phyloP scores from a whole-genome alignment of 129 eudicot species.

The Flaveria bidentis region DNA sequence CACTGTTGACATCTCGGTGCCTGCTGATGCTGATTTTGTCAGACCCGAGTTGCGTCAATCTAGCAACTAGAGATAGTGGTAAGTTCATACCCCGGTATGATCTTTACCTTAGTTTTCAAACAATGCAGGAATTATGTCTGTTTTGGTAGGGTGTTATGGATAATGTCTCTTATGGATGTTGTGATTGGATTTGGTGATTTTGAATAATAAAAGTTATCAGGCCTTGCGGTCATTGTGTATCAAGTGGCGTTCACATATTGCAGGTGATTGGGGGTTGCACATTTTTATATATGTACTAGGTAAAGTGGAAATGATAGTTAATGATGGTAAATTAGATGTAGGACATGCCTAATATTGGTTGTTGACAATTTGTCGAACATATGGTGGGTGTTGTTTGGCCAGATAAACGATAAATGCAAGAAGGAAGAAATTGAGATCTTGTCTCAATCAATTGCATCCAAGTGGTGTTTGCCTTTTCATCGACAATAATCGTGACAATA shows the following conservation, averaged over 20 bases:
- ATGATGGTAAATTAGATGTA: background rate
- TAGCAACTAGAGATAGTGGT: conserved; percentile 31
- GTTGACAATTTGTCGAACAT: background rate
- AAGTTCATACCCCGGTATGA: background rate
- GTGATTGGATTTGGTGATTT: conserved; percentile 13
- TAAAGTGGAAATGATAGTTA: background rate
- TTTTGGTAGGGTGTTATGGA: background rate
- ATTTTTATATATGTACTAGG: background rate
- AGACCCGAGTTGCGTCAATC: conserved; percentile 84
- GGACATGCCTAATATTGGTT: background rate
- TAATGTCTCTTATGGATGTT: conserved; percentile 17
- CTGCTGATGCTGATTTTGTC: conserved; percentile 90
- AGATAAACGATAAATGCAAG: background rate
- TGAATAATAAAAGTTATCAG: conserved; percentile 15
- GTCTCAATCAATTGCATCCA: too few species aligned
- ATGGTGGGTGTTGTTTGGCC: background rate
- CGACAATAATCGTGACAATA: too few species aligned
- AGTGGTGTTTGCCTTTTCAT: too few species aligned
- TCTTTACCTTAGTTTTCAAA: background rate
- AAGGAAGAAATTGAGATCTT: too few species aligned
- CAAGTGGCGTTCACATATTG: background rate
- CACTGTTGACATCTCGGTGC: conserved; percentile 81
- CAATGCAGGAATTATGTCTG: background rate
- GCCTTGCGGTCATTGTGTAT: background rate
- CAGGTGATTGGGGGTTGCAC: too few species aligned